Percentiles rank a stretch among this genome's conserved stretches.
phyloP scores from a whole-genome alignment of 2,329 filamentous ascomycete species.

The Penicillium sp. region DNA sequence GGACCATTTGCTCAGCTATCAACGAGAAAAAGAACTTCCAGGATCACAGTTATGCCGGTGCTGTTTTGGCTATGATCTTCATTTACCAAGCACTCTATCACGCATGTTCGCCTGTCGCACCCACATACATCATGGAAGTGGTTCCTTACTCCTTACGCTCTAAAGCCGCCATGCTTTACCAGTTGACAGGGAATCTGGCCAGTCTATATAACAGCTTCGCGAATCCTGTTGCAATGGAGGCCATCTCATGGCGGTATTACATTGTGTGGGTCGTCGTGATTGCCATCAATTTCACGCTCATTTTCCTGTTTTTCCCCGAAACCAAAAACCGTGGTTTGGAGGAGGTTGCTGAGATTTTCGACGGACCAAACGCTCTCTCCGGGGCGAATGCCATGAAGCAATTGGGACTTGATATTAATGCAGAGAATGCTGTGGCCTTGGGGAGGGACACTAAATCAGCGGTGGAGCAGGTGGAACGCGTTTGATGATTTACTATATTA shows the following conservation, averaged over 20 bases:
- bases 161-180: conserved; percentile 21
- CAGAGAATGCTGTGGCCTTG: conserved; percentile 12
- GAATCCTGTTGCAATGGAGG: conserved; percentile 22
- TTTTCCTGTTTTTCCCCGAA: conserved; percentile 24
- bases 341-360: conserved; percentile 18
- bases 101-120: conserved; percentile 18
- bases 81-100: conserved; percentile 49
- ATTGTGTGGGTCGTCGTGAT: conserved; percentile 21
- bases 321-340: conserved; percentile 22
- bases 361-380: conserved; percentile 7
- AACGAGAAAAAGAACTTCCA: conserved; percentile 35
- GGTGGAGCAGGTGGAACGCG: conserved; percentile 10
- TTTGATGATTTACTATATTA: not conserved
- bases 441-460: conserved; percentile 6
- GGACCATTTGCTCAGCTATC: conserved; percentile 45
- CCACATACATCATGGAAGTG: conserved; percentile 23
- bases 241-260: conserved; percentile 23
- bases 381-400: conserved; percentile 15
- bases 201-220: conserved; percentile 20
- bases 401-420: conserved; percentile 15
- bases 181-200: conserved; percentile 14
- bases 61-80: conserved; percentile 50
- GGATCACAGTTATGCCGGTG: conserved; percentile 38
- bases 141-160: conserved; percentile 18
- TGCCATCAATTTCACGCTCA: conserved; percentile 6